phyloP scores from a whole-genome alignment of 2,329 filamentous ascomycete species.

The Ophiostoma tasmaniense region DNA sequence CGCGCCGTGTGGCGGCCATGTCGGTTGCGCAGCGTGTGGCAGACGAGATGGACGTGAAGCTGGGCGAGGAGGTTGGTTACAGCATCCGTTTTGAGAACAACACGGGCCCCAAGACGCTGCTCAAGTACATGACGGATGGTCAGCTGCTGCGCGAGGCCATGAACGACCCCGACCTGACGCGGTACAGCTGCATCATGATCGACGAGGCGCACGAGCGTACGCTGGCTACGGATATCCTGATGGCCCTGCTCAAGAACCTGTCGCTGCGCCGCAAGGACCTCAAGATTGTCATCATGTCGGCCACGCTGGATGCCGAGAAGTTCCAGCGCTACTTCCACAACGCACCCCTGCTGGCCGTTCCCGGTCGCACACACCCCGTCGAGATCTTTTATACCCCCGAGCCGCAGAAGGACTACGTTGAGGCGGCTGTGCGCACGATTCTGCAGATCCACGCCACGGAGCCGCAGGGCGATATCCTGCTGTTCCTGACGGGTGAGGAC shows the following conservation, averaged over 20 bases:
- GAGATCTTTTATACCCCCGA: slow-evolving; percentile 98
- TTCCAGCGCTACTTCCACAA: slow-evolving; percentile 97
- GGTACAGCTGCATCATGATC: slow-evolving; percentile 96
- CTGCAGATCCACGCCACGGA: slow-evolving; percentile 94
- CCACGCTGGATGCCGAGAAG: slow-evolving; percentile 93
- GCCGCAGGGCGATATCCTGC: slow-evolving; percentile 79
- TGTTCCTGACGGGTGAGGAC: slow-evolving; percentile 96
- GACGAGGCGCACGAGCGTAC: slow-evolving; percentile 98
- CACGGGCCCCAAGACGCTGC: slow-evolving; percentile 76
- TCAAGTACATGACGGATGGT: slow-evolving; percentile 99
- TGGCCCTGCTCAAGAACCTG: slow-evolving; percentile 91
- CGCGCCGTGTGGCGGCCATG: slow-evolving; percentile 95
- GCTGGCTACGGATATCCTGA: slow-evolving; percentile 91
- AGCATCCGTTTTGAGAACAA: slow-evolving; percentile 98
- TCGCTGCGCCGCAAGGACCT: slow-evolving; percentile 73
- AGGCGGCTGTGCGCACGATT: slow-evolving; percentile 88
- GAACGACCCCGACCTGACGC: slow-evolving; percentile 83
- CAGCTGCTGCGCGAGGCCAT: slow-evolving; percentile 96
- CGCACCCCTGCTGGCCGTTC: slow-evolving; percentile 85
- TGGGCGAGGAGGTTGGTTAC: slow-evolving; percentile 95
- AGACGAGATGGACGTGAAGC: slow-evolving; percentile 85
- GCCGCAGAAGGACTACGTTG: slow-evolving; percentile 91
- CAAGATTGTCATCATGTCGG: slow-evolving; percentile 99
- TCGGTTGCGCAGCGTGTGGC: slow-evolving; percentile 97
- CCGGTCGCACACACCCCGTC: slow-evolving; percentile 89